Evolutionary conservation across 306 rosid genomes (phyloP).

Genomic region (Senna tora): DNA sequence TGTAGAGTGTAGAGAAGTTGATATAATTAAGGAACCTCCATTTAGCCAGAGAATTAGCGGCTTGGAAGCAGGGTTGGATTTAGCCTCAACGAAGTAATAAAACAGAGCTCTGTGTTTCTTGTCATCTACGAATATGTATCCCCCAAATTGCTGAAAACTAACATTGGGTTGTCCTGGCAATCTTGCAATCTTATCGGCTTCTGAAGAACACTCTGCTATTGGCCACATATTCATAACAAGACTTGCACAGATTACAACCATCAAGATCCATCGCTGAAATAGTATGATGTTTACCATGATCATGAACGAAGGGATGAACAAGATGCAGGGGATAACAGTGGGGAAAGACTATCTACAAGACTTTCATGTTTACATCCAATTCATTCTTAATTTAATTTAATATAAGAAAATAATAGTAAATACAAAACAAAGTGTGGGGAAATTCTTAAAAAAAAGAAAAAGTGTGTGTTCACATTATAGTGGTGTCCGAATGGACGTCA

Average conservation of each 20-base stretch:
- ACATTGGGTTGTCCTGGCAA: conserved; percentile 47
- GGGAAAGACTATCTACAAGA: no score
- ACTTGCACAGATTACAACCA: background rate
- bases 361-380: no score
- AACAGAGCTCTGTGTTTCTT: conserved; percentile 42
- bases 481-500: no score
- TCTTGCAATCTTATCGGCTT: conserved; percentile 36
- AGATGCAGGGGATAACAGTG: no score
- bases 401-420: no score
- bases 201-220: conserved; percentile 15
- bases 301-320: background rate
- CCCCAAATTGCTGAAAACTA: conserved; percentile 45
- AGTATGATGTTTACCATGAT: conserved; percentile 5
- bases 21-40: conserved; percentile 32
- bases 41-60: conserved; percentile 53
- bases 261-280: conserved; percentile 11
- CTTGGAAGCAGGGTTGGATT: conserved; percentile 42
- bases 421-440: no score
- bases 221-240: background rate
- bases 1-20: no score
- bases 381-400: no score
- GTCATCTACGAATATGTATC: conserved; percentile 45
- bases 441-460: no score
- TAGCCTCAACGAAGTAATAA: conserved; percentile 51
- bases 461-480: no score